phyloP scores from a whole-genome alignment of 495 filamentous ascomycete species.

The Podospora appendiculata region DNA sequence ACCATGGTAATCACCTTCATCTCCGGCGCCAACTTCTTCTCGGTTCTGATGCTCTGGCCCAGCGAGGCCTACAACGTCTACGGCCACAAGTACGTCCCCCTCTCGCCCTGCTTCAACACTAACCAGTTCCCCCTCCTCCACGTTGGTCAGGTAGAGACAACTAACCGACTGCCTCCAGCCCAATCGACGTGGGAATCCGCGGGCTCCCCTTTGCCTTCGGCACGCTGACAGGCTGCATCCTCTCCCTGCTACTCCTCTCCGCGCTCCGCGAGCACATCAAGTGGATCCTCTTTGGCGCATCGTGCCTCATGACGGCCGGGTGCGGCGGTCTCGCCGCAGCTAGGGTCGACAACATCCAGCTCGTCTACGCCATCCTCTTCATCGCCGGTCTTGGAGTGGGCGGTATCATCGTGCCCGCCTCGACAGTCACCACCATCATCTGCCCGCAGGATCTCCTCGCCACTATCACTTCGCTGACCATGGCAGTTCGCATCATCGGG shows the following conservation, averaged over 20 bases:
- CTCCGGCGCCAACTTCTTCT: conserved; percentile 69
- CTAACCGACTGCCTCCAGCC: conserved; percentile 15
- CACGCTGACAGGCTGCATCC: conserved; percentile 53
- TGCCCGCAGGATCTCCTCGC: conserved; percentile 67
- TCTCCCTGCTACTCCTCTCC: conserved; percentile 54
- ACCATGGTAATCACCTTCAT: conserved; percentile 69
- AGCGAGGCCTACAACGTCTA: conserved; percentile 69
- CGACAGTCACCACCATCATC: conserved; percentile 53
- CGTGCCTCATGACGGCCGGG: conserved; percentile 62
- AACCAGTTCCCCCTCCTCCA: background rate
- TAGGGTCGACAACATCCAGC: conserved; percentile 48
- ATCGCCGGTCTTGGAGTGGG: conserved; percentile 64
- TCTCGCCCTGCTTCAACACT: too few relatives aligned
- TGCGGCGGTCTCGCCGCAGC: conserved; percentile 55
- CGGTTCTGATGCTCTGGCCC: conserved; percentile 66
- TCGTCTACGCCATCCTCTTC: conserved; percentile 54
- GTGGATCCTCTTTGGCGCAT: conserved; percentile 54
- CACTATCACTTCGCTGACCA: conserved; percentile 65
- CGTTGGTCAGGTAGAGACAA: too few relatives aligned
- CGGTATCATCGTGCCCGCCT: conserved; percentile 63
- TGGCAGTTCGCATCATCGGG: conserved; percentile 64
- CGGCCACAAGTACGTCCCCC: conserved; percentile 44
- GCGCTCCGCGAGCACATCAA: conserved; percentile 55
- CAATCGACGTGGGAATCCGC: conserved; percentile 57
- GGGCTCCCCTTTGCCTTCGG: conserved; percentile 59